Base-by-base conservation (phyloP, 176 grass and related monocot genomes). In the Olyra latifolia region DNA sequence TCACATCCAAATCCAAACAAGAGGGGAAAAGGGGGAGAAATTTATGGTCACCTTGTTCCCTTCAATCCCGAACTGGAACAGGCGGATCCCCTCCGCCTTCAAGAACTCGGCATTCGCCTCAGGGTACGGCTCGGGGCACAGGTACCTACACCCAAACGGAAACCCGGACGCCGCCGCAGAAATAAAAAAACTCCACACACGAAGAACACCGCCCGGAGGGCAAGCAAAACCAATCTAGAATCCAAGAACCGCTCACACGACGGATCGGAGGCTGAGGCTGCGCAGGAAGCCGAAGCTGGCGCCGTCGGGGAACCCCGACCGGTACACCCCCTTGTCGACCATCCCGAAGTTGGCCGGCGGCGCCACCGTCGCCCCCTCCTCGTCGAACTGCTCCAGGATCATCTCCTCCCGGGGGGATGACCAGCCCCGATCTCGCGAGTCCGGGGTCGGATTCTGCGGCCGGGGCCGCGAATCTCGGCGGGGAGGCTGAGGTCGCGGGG, bases 11-110 rank as follows among this genome's bases (percentile, higher is more conserved):
- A 52, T 8, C 0, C 8, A 22, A 72, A 50, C 15, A 48, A 7
- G n/a, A 46, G 5, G 8, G 28, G 44, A 9, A 15, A 11, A 74
- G 17, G 9, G 16, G 6, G 16, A 63, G 29, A 32, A 72, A 39
- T 81, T 16, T 14, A 43, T 60, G 69, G 27, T 83, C 76, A 87
- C 88, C 87, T 90, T 90, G 71, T 30, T 93, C 45, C 91, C 81
- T 19, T 93, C 91, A 43, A 93, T 93, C 35, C 81, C 91, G 49
- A 90, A 90, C 50, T 93, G 91, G 70, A 93, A 87, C 44, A 93
- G 66, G 11, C 82, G 78, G 42, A 87, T 93, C 66, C 87, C 84
- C 20, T 82, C 72, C 30, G 61, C 56, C 75, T 77, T 69, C 30
- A 93, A 66, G 75, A 93, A 90, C 52, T 59, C 72, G 1, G 79